A percentile compares a stretch with the other conserved stretches of the same genome.
Evolutionary conservation across 495 filamentous ascomycete species (phyloP).

Genomic region (Neurospora terricola): DNA sequence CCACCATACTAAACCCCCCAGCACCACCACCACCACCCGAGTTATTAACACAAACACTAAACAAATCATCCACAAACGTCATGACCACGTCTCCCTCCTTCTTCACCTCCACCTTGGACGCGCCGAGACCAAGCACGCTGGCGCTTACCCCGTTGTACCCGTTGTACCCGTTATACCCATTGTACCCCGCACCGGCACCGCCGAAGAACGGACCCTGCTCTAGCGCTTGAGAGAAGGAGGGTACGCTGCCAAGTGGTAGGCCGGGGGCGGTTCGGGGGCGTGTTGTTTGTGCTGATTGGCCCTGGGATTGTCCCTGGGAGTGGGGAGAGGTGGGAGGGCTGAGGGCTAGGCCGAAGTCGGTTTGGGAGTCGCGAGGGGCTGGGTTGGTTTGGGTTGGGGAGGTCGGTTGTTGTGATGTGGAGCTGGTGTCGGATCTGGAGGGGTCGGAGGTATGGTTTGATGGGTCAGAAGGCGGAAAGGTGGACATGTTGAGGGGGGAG

Average conservation of each 20-base stretch:
- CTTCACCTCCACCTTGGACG: conserved; percentile 12
- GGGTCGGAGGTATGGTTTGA: background rate
- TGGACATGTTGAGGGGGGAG: background rate
- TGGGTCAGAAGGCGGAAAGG: background rate
- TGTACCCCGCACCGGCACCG: background rate
- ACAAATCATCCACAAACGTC: conserved; percentile 33
- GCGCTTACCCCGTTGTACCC: background rate
- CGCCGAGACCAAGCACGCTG: background rate
- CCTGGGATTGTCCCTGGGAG: background rate
- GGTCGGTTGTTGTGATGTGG: background rate
- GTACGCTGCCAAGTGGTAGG: background rate
- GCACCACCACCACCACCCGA: background rate
- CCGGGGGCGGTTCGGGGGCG: background rate
- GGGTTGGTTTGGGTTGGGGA: background rate
- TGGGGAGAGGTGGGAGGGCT: background rate
- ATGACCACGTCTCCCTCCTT: conserved; percentile 15
- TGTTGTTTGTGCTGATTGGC: too few species aligned
- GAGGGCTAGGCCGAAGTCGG: background rate
- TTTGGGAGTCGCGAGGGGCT: background rate
- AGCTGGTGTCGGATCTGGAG: background rate
- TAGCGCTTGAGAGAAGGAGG: background rate
- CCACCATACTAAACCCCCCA: background rate
- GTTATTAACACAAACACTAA: conserved; percentile 22
- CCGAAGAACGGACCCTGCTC: background rate
- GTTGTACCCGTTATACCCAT: background rate